Conservation (phyloP, 2,329 filamentous ascomycete species). For the Fusarium devonianum region DNA sequence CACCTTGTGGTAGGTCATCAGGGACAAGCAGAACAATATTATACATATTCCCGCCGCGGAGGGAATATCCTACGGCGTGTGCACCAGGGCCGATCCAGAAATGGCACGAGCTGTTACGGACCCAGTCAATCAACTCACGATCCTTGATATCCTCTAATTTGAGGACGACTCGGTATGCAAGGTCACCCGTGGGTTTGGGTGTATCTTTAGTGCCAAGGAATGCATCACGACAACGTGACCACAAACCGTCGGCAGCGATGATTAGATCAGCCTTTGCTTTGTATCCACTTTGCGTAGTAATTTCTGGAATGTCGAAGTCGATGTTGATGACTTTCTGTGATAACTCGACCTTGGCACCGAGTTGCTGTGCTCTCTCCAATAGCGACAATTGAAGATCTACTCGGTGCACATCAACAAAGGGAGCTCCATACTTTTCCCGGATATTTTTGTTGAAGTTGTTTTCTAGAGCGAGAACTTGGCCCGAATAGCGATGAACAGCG, state of each 20-base stretch:
- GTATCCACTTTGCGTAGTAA: conserved; percentile 50
- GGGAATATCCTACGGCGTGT: conserved; percentile 69
- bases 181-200: conserved; percentile 66
- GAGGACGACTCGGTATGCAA: conserved; percentile 70
- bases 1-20: conserved; percentile 64
- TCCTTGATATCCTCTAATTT: conserved; percentile 59
- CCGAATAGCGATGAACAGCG: conserved; percentile 61
- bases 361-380: conserved; percentile 56
- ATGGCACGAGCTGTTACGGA: conserved; percentile 59
- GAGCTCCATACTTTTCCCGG: conserved; percentile 60
- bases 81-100: conserved; percentile 70
- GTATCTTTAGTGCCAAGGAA: conserved; percentile 55
- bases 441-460: conserved; percentile 61
- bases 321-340: conserved; percentile 56
- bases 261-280: conserved; percentile 47
- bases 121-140: conserved; percentile 57
- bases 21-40: conserved; percentile 73
- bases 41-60: conserved; percentile 65
- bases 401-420: conserved; percentile 67
- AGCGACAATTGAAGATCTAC: conserved; percentile 66
- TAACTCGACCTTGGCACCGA: conserved; percentile 61
- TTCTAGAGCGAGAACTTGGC: conserved; percentile 58
- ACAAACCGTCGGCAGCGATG: conserved; percentile 69
- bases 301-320: conserved; percentile 54
- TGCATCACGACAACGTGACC: conserved; percentile 62